Percentiles rank a stretch among this genome's conserved stretches.
Conservation (phyloP, 345 rosid genomes). For the Rhizophora mangle region DNA sequence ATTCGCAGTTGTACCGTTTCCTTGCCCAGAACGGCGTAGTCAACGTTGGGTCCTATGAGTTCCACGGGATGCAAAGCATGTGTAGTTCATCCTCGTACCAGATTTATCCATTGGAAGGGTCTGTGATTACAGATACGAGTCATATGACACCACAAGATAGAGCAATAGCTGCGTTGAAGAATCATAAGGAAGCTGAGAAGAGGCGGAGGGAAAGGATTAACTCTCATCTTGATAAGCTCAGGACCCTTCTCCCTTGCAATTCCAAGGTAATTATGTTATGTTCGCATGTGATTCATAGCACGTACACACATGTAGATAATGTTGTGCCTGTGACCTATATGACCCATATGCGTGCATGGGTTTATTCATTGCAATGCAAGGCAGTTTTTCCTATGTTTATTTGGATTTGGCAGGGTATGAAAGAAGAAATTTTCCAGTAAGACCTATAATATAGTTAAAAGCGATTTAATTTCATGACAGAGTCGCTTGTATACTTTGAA, state of each 20-base stretch:
- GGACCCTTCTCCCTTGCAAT: constrained; percentile 84
- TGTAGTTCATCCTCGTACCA: constrained; percentile 55
- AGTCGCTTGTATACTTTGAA: too few relatives aligned
- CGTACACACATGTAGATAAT: too few relatives aligned
- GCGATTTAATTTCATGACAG: too few relatives aligned
- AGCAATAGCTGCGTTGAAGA: constrained; percentile 81
- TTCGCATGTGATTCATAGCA: too few relatives aligned
- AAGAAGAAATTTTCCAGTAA: too few relatives aligned
- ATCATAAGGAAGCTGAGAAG: constrained; percentile 96
- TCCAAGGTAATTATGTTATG: constrained; percentile 64
- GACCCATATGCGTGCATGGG: too few relatives aligned
- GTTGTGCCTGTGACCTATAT: too few relatives aligned
- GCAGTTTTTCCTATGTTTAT: too few relatives aligned
- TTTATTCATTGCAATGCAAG: too few relatives aligned
- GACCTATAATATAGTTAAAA: too few relatives aligned
- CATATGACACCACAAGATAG: constrained; percentile 60
- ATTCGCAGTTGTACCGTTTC: constrained; percentile 31
- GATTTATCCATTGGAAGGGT: constrained; percentile 45
- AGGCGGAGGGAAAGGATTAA: constrained; percentile 87
- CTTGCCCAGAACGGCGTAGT: constrained; percentile 25
- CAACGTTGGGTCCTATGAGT: constrained; percentile 21
- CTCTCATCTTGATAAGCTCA: constrained; percentile 89
- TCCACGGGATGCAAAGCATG: constrained; percentile 25
- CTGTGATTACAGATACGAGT: constrained; percentile 45
- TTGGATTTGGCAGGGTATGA: too few relatives aligned